phyloP scores from a whole-genome alignment of 768 basidiomycete species.

The Boletales sp. region DNA sequence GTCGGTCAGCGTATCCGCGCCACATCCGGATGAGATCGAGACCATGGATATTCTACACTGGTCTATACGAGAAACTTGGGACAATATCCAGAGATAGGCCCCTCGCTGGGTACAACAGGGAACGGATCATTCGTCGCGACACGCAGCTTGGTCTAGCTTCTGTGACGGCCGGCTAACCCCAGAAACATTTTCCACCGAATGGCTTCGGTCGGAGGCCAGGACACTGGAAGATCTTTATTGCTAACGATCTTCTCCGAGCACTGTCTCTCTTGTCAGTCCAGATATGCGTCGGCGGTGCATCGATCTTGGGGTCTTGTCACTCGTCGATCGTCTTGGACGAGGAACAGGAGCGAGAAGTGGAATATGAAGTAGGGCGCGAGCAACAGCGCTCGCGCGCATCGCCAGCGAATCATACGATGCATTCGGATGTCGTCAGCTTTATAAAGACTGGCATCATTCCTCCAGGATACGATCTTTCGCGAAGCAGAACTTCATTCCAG shows the following conservation, averaged over 20 bases:
- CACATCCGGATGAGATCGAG: not conserved
- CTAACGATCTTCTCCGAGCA: not conserved
- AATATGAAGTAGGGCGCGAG: constrained; percentile 41
- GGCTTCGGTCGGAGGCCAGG: constrained; percentile 17
- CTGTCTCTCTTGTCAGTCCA: not conserved
- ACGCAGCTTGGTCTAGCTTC: not conserved
- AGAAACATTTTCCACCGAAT: not conserved
- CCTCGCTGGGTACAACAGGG: not conserved
- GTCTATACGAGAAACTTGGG: not conserved
- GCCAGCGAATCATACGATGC: not conserved
- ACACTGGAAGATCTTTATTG: constrained; percentile 36
- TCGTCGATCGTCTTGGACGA: constrained; percentile 34
- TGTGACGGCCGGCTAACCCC: not conserved
- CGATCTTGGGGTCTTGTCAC: constrained; percentile 24
- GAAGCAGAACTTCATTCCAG: not conserved
- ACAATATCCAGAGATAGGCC: not conserved
- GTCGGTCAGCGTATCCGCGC: not conserved
- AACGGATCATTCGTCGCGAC: not conserved
- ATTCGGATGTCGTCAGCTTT: not conserved
- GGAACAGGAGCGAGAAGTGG: constrained; percentile 47
- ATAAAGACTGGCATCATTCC: not conserved
- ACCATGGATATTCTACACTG: not conserved
- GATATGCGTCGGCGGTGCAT: constrained; percentile 23
- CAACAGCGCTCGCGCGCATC: constrained; percentile 15
- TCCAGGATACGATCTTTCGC: not conserved